Evolutionary conservation across 306 rosid species (phyloP), one percentile per base, ranked within the genome.

Genomic region (Prunus davidiana): DNA sequence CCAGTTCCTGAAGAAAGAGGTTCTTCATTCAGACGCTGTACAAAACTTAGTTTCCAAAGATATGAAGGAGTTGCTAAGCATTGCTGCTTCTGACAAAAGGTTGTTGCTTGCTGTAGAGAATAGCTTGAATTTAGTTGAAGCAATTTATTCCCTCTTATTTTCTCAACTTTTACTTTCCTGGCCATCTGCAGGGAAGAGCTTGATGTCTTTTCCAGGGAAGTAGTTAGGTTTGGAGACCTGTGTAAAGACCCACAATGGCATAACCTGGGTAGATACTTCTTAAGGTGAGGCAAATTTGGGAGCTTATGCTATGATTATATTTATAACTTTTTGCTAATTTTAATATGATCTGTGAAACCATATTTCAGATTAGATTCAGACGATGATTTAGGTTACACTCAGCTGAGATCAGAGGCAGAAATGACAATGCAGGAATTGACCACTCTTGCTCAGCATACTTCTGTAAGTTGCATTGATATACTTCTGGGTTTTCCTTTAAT

Each of bases 191-290:
- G 99, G 96, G 91, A 87, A 81, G 99, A 91, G 78, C 88, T 88
- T 62, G 80, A 85, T 62, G 82, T 78, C 51, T 89, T 96, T 78
- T 79, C 89, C 25, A 79, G 87, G 52, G 99, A 93, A 87, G 96
- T 96, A 61, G 78, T 83, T 78, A 87, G 99, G 81, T 96, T 96
- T 78, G 99, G 98, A 75, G 78, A 96, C 71, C 77, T 73, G 75
- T 96, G 99, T 86, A 96, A 93, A 82, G 96, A 96, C 80, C 93
- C 98, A 50, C 92, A 85, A 67, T 96, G 93, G 98, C 98, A 96
- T 89, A 89, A 82, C 67, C 85, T 96, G 72, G 87, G 85, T 73
- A 87, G 92, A 65, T 86, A 83, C 84, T 96, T 96, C 82, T 78
- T 88, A 43, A 86, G 86, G 99, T 88, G 84, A 28, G 80, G 68